Evolutionary conservation across 495 filamentous ascomycete genomes (phyloP).

Genomic region (Chaetomium cochliodes): DNA sequence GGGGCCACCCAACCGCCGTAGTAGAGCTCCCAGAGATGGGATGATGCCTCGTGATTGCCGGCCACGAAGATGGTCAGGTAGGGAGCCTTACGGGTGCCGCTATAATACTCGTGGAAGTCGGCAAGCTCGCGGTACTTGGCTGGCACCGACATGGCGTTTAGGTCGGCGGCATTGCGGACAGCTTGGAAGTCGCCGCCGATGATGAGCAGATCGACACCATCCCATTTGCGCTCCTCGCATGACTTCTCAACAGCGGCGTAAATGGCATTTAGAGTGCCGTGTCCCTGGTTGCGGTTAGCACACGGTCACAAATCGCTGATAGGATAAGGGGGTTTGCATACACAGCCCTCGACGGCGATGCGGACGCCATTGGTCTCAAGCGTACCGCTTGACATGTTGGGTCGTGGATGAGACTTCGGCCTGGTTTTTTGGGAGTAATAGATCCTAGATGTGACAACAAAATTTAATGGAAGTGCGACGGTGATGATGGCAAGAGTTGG

Average conservation of each 20-base stretch:
- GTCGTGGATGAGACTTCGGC: background rate
- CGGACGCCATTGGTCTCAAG: constrained; percentile 46
- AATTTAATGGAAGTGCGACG: background rate
- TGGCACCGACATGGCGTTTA: constrained; percentile 83
- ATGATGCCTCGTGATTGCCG: constrained; percentile 92
- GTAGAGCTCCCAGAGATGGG: constrained; percentile 83
- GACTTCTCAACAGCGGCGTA: constrained; percentile 70
- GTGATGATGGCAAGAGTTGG: background rate
- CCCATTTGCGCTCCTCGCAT: constrained; percentile 66
- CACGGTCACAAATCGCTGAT: background rate
- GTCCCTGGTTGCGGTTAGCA: constrained; percentile 59
- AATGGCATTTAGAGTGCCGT: constrained; percentile 86
- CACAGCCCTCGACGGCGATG: constrained; percentile 75
- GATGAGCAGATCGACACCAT: constrained; percentile 75
- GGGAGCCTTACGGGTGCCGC: constrained; percentile 69
- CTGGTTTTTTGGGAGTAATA: background rate
- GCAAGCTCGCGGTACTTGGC: constrained; percentile 77
- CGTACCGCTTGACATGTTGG: constrained; percentile 18
- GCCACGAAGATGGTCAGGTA: constrained; percentile 89
- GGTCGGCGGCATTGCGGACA: constrained; percentile 80
- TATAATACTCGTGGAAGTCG: constrained; percentile 93
- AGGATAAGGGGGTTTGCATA: constrained; percentile 44
- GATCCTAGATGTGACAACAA: background rate
- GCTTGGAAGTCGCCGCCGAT: constrained; percentile 90
- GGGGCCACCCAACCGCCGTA: constrained; percentile 97